Evolutionary conservation across 2,329 filamentous ascomycete genomes (phyloP), one percentile per base, ranked within the genome.

Genomic region (Dothideomycetes sp.): DNA sequence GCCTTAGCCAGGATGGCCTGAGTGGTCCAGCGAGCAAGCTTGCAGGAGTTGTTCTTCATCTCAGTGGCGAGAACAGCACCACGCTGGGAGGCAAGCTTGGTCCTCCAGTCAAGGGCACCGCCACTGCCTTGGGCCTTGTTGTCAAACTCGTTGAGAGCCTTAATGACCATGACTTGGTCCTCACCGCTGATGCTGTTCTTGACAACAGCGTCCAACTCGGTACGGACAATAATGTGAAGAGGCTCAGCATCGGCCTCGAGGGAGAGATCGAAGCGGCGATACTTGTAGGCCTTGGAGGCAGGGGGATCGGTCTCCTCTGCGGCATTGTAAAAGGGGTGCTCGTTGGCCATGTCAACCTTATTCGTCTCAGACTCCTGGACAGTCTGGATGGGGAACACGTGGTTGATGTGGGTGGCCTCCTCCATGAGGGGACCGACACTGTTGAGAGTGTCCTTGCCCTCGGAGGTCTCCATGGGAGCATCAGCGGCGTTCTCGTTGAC

Each of bases 1-100:
- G 91, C 88, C 68, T 88, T 88, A 61, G 89, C 88, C 43, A 98
- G 77, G 57, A 98, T 95, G 58, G 83, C 85, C 72, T 98, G 91
- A 32, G 89, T 86, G 22, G 91, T 94, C 91, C 91, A 98, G 61
- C 91, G 75, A 43, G 91, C 91, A 47, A 98, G 80, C 73, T 98
- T 98, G 82, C 86, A 94, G 59, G 80, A 87, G 77, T 98, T 98
- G 78, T 98, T 98, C 84, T 98, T 98, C 91, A 98, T 98, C 72
- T 98, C 91, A 10, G 91, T 98, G 15, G 91, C 91, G 18, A 98
- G 84, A 32, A 98, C 89, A 42, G 91, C 91, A 78, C 91, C 91
- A 56, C 91, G 83, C 70, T 95, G 88, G 53, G 81, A 86, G 48
- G 84, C 83, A 45, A 98, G 77, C 76, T 98, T 98, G 51, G 80